These are phyloP conservation scores for Chaetomium olivaceum DNA, from an alignment of 2,329 filamentous ascomycete species.

Conservation along the genomic window DNA sequence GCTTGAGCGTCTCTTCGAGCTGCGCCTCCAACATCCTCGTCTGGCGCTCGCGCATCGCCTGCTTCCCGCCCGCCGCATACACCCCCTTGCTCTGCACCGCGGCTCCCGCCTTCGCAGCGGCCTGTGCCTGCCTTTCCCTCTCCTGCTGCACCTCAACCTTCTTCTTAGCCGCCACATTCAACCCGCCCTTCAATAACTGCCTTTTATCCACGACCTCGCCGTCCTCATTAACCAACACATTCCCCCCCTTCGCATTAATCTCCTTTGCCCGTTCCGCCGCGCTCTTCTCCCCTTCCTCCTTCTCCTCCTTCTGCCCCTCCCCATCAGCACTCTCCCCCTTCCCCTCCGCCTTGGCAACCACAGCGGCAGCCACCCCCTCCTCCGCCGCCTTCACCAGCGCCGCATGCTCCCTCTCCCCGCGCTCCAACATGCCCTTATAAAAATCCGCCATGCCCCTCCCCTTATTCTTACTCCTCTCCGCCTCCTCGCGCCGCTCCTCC, in stretches of 20 bases:
- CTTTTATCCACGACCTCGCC: slow-evolving; percentile 82
- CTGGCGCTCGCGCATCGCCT: slow-evolving; percentile 73
- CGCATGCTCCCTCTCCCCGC: slow-evolving; percentile 68
- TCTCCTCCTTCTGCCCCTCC: slow-evolving; percentile 34
- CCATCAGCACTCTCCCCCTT: slow-evolving; percentile 20
- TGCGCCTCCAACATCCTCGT: slow-evolving; percentile 78
- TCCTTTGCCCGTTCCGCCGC: slow-evolving; percentile 67
- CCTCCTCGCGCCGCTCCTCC: slow-evolving; percentile 66
- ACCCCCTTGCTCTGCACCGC: slow-evolving; percentile 40
- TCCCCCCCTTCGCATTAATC: slow-evolving; percentile 61
- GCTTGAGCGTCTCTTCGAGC: slow-evolving; percentile 70
- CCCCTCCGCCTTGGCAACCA: background rate
- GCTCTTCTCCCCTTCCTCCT: slow-evolving; percentile 50
- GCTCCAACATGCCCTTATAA: slow-evolving; percentile 71
- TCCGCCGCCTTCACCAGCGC: slow-evolving; percentile 69
- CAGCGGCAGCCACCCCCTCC: slow-evolving; percentile 35
- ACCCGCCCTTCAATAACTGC: slow-evolving; percentile 72
- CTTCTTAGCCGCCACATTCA: slow-evolving; percentile 70
- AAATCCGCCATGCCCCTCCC: slow-evolving; percentile 75
- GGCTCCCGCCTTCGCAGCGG: slow-evolving; percentile 33
- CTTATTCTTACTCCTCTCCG: slow-evolving; percentile 63
- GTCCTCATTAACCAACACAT: slow-evolving; percentile 75
- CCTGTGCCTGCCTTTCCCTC: slow-evolving; percentile 34
- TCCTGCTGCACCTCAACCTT: slow-evolving; percentile 47
- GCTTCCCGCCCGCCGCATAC: slow-evolving; percentile 54